Conservation (phyloP, 768 basidiomycete genomes). For the Termitomyces sp. region DNA sequence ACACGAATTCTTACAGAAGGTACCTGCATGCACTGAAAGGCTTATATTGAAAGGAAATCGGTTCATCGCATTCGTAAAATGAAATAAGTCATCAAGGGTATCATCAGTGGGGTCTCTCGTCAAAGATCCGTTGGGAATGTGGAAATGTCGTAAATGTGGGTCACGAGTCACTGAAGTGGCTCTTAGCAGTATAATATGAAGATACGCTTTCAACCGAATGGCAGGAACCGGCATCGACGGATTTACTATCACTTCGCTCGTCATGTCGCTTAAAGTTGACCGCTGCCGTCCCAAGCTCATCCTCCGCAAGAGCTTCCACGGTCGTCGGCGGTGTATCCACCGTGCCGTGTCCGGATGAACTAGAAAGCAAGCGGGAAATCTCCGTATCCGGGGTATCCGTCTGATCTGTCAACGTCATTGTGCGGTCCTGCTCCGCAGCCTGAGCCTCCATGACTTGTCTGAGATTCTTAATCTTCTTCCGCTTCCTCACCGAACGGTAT, state of each 20-base stretch:
- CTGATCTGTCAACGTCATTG: background rate
- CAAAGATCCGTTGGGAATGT: background rate
- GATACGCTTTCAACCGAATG: conserved; percentile 21
- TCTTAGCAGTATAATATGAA: conserved; percentile 31
- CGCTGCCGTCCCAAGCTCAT: background rate
- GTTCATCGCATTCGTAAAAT: background rate
- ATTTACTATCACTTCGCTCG: background rate
- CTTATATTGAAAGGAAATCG: background rate
- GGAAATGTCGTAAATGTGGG: background rate
- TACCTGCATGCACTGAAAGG: background rate
- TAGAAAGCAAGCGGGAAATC: background rate
- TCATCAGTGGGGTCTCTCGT: background rate
- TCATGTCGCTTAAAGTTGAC: background rate
- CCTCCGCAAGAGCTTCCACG: conserved; percentile 11
- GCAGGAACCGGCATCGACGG: background rate
- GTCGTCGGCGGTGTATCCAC: conserved; percentile 15
- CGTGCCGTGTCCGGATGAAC: conserved; percentile 8
- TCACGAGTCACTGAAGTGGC: conserved; percentile 19
- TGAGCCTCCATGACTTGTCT: background rate
- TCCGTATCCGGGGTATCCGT: background rate
- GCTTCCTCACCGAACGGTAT: conserved; percentile 4
- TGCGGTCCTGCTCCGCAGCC: background rate
- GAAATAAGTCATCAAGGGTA: background rate
- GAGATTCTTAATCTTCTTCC: conserved; percentile 3
- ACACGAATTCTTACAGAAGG: background rate